Evolutionary conservation across 2,329 filamentous ascomycete genomes (phyloP), one percentile per base, ranked within the genome.

Genomic region (Mycocentrospora acerina): DNA sequence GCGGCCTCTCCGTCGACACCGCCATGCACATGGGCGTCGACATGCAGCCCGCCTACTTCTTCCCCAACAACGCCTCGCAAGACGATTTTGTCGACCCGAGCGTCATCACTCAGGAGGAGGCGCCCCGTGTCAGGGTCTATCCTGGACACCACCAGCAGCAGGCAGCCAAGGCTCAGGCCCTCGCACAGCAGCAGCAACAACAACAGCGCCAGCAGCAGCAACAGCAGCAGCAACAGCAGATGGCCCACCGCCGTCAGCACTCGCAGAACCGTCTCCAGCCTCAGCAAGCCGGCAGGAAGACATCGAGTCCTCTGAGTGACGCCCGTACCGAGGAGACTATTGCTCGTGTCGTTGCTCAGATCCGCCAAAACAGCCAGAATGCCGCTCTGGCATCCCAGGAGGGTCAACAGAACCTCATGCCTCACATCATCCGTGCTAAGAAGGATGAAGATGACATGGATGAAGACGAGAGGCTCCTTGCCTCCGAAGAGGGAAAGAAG

Each of bases 391-490:
- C 76, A 4, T 69, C 73, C 12, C 77, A 81, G 12, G 74, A 80
- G 32, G 70, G 68, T 46, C 67, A 68, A 22, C 57, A 67, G 24
- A 64, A 64, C 44, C 65, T 77, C 10, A 67, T 83, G n/a, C 76
- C 82, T 39, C 85, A 88, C 63, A 79, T 89, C 55, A 76, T 85
- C 33, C 85, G 84, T 48, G 71, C 80, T 48, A 90, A 85, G 78
- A 97, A 97, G 77, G 90, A 96, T 29, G 90, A 97, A 59, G 90
- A 96, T 46, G 91, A 97, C 36, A 97, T 98, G 91, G 93, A 98
- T 57, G 91, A 96, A 68, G 93, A 97, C 58, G 93, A 97, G 76
- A 81, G 88, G 53, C 77, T 96, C 8, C 77, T 96, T 32, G 89
- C 89, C n/a, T 96, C 90, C 45, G 93, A 98, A 60, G 91, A 96